A percentile compares a stretch with the other conserved stretches of the same genome.
Evolutionary conservation across 345 rosid species (phyloP).

Genomic region (Turnera subulata): DNA sequence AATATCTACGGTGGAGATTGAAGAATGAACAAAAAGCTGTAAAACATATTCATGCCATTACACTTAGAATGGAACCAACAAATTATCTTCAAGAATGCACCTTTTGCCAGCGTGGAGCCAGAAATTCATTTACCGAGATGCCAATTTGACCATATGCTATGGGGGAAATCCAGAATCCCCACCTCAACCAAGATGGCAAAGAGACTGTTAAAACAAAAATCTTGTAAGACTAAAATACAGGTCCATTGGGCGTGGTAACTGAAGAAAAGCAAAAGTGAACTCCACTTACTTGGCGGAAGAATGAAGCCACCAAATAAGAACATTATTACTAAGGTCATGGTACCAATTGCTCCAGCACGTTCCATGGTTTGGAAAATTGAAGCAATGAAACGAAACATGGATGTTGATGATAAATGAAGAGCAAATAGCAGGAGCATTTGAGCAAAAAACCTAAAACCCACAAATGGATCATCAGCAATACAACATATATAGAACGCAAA

Average conservation of each 20-base stretch:
- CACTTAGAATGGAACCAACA: no score
- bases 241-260: neutral
- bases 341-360: constrained; percentile 20
- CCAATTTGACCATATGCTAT: constrained; percentile 43
- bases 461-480: constrained; percentile 1
- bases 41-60: neutral
- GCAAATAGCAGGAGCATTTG: constrained; percentile 40
- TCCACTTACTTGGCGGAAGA: constrained; percentile 38
- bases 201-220: constrained; percentile 30
- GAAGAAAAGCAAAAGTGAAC: neutral
- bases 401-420: constrained; percentile 38
- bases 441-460: constrained; percentile 35
- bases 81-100: constrained; percentile 15
- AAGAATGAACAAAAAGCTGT: no score
- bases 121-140: constrained; percentile 43
- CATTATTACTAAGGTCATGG: constrained; percentile 15
- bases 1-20: neutral
- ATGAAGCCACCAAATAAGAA: constrained; percentile 45
- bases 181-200: constrained; percentile 40
- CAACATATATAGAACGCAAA: neutral
- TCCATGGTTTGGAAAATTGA: constrained; percentile 27
- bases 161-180: constrained; percentile 56
- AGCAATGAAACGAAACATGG: constrained; percentile 47
- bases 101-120: constrained; percentile 52
- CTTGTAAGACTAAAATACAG: neutral